Conservation (phyloP, 495 filamentous ascomycete species). For the Rusavskia elegans region DNA sequence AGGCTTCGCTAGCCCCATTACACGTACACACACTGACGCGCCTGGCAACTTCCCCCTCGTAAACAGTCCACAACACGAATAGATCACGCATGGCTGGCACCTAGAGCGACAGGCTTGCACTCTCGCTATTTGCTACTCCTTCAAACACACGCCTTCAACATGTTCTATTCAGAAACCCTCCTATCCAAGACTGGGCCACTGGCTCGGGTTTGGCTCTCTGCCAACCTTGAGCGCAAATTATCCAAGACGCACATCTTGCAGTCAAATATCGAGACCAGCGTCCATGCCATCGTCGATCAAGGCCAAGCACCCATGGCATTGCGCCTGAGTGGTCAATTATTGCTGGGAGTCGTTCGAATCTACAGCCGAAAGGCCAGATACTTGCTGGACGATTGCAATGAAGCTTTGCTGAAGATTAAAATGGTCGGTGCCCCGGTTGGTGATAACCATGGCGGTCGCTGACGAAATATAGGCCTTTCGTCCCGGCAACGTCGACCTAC, state of each 20-base stretch:
- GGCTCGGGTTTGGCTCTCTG: conserved; percentile 94
- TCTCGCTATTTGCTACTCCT: conserved; percentile 2
- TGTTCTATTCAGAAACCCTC: conserved; percentile 97
- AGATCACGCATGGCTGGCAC: not conserved
- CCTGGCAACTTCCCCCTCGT: conserved; percentile 1
- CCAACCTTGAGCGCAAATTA: conserved; percentile 93
- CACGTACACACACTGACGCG: conserved; percentile 15
- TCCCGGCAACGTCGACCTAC: conserved; percentile 37
- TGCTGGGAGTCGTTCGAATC: conserved; percentile 90
- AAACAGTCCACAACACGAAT: conserved; percentile 1
- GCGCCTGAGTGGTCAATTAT: conserved; percentile 80
- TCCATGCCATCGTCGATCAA: conserved; percentile 83
- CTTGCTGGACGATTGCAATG: conserved; percentile 90
- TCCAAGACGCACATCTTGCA: conserved; percentile 88
- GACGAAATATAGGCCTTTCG: conserved; percentile 26
- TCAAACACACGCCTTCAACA: conserved; percentile 25
- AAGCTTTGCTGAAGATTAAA: conserved; percentile 93
- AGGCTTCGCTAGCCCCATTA: not conserved
- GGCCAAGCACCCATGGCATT: conserved; percentile 91
- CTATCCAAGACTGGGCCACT: conserved; percentile 92
- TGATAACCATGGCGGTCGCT: not conserved
- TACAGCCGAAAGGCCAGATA: conserved; percentile 96
- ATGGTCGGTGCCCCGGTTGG: conserved; percentile 48
- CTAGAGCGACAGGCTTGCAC: not conserved
- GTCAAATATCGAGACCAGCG: conserved; percentile 81